Evolutionary conservation across 768 basidiomycete genomes (phyloP).

Genomic region (Auriculariales sp.): DNA sequence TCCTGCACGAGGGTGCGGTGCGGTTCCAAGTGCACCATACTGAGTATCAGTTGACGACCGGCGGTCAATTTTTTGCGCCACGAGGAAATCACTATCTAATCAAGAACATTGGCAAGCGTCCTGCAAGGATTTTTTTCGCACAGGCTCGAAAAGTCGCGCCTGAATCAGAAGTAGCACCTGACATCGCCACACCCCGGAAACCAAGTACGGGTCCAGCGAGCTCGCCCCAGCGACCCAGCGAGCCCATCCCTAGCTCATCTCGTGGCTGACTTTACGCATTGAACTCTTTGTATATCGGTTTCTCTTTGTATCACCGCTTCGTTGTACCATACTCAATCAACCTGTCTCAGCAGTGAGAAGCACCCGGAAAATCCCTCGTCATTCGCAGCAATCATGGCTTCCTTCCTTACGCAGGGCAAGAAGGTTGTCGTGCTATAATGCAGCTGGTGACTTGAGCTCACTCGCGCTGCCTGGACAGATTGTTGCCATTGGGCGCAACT

Average conservation of each 20-base stretch:
- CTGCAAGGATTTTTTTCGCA: conserved; percentile 80
- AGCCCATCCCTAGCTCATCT: no score
- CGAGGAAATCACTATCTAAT: conserved; percentile 88
- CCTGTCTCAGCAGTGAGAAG: no score
- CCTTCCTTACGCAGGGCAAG: conserved; percentile 31
- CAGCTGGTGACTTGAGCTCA: no score
- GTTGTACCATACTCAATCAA: no score
- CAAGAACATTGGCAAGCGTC: conserved; percentile 69
- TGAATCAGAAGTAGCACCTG: conserved; percentile 12
- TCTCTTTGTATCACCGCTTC: no score
- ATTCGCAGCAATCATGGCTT: conserved; percentile 12
- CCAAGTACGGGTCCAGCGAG: no score
- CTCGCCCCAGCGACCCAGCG: no score
- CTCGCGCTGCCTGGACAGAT: conserved; percentile 33
- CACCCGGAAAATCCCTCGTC: no score
- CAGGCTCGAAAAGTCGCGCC: conserved; percentile 51
- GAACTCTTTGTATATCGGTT: no score
- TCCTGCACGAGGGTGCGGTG: conserved; percentile 15
- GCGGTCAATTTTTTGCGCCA: conserved; percentile 82
- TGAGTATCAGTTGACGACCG: conserved; percentile 60
- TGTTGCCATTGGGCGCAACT: conserved; percentile 92
- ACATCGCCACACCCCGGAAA: neutral
- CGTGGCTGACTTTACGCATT: no score
- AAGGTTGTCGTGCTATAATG: conserved; percentile 19
- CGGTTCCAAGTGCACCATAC: conserved; percentile 73